These are phyloP conservation scores for Closterium sp. DNA, from an alignment of 139 green algal species.

Conservation along the genomic window DNA sequence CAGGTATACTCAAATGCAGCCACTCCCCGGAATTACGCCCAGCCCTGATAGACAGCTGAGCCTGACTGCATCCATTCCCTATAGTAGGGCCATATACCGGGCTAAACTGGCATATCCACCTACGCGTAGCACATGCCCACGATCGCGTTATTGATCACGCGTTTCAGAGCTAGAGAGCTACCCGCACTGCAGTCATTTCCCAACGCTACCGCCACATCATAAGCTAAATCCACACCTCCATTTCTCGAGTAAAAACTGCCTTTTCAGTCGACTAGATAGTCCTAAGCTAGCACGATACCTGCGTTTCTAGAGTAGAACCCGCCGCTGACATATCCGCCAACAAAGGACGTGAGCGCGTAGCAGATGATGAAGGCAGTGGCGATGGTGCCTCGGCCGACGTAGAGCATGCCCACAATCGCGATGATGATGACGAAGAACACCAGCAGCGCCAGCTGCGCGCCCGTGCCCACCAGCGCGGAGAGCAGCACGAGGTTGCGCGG, in stretches of 20 bases:
- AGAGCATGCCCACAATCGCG: constrained; percentile 78
- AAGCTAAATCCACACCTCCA: neutral
- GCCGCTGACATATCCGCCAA: constrained; percentile 77
- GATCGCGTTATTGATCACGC: neutral
- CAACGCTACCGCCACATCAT: neutral
- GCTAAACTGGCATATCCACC: constrained; percentile 78
- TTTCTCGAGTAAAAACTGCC: no score
- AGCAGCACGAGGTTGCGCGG: constrained; percentile 76
- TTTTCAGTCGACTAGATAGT: no score
- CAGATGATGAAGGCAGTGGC: constrained; percentile 89
- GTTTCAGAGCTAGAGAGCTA: neutral
- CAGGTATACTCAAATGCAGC: neutral
- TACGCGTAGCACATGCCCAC: constrained; percentile 39
- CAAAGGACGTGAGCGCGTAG: constrained; percentile 86
- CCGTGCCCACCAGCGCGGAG: constrained; percentile 73
- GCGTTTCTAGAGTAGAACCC: constrained; percentile 65
- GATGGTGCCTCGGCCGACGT: constrained; percentile 71
- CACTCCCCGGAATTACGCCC: no score
- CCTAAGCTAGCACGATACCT: no score
- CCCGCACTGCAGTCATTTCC: neutral
- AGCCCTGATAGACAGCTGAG: no score
- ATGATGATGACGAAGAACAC: constrained; percentile 83
- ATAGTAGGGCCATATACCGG: no score
- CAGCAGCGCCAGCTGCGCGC: constrained; percentile 83
- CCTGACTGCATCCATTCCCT: no score